Evolutionary conservation across 2,329 filamentous ascomycete genomes (phyloP).

Genomic region (Ceratocystis alfenasii): DNA sequence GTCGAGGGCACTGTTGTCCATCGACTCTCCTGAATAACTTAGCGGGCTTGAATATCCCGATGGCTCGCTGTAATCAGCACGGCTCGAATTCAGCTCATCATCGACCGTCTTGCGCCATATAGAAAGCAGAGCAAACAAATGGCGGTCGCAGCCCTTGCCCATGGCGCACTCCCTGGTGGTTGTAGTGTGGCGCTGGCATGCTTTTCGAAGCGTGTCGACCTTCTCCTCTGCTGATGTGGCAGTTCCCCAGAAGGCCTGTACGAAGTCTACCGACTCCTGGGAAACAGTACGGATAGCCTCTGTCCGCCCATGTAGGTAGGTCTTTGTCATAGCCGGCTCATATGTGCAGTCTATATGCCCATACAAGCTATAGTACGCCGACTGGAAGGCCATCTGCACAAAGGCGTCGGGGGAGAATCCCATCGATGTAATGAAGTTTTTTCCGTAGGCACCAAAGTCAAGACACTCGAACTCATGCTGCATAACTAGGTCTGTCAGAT

Average conservation of each 20-base stretch:
- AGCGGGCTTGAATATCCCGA: slow-evolving; percentile 31
- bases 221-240: slow-evolving; percentile 75
- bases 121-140: slow-evolving; percentile 86
- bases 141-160: slow-evolving; percentile 80
- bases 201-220: slow-evolving; percentile 70
- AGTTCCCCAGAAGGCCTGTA: slow-evolving; percentile 78
- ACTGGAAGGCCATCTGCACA: slow-evolving; percentile 98
- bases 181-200: slow-evolving; percentile 69
- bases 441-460: slow-evolving; percentile 80
- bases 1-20: background rate
- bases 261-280: slow-evolving; percentile 71
- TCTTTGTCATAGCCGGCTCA: slow-evolving; percentile 96
- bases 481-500: slow-evolving; percentile 84
- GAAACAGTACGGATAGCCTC: slow-evolving; percentile 86
- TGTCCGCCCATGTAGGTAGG: slow-evolving; percentile 83
- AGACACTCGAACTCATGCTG: slow-evolving; percentile 93
- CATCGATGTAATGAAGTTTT: slow-evolving; percentile 95
- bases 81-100: slow-evolving; percentile 45
- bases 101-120: slow-evolving; percentile 88
- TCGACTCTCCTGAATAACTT: slow-evolving; percentile 13
- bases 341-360: slow-evolving; percentile 90
- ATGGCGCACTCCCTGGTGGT: slow-evolving; percentile 78
- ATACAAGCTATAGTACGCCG: slow-evolving; percentile 93
- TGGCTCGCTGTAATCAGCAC: slow-evolving; percentile 50
- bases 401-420: slow-evolving; percentile 96